Evolutionary conservation across 805 yeast genomes (phyloP).

Genomic region (Lachancea sp.): DNA sequence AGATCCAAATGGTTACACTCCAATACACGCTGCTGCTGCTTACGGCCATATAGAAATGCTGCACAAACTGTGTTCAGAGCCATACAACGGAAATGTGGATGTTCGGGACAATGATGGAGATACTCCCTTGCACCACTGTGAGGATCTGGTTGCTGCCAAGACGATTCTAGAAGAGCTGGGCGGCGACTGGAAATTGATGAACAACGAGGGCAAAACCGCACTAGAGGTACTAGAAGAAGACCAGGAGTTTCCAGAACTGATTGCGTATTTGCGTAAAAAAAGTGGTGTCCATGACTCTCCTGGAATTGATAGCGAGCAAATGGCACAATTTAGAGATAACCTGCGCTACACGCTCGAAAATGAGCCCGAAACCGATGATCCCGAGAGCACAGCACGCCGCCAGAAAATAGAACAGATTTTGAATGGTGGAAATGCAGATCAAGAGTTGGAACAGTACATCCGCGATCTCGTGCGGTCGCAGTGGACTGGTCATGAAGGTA

Average conservation of each 20-base stretch:
- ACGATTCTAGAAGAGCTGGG: constrained; percentile 57
- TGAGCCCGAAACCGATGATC: constrained; percentile 37
- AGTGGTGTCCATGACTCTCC: constrained; percentile 26
- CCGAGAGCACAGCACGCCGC: constrained; percentile 51
- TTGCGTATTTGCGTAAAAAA: constrained; percentile 49
- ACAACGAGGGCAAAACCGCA: constrained; percentile 71
- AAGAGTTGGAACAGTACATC: constrained; percentile 61
- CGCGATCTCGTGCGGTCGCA: constrained; percentile 59
- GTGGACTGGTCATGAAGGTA: constrained; percentile 16
- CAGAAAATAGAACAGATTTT: constrained; percentile 62
- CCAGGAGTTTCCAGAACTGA: constrained; percentile 75
- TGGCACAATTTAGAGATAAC: constrained; percentile 36
- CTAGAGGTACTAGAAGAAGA: constrained; percentile 74
- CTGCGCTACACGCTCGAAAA: constrained; percentile 53
- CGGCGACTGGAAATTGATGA: constrained; percentile 59
- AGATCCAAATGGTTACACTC: constrained; percentile 94
- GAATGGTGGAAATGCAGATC: constrained; percentile 76
- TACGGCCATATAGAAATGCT: constrained; percentile 76
- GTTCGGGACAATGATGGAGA: constrained; percentile 86
- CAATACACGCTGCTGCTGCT: constrained; percentile 95
- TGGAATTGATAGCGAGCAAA: constrained; percentile 25
- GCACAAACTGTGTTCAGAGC: constrained; percentile 20
- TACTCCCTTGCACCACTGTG: constrained; percentile 89
- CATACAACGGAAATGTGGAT: constrained; percentile 74
- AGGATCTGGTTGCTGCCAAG: constrained; percentile 59